These are phyloP conservation scores for Colletotrichum sojae DNA, from an alignment of 2,329 filamentous ascomycete species.

Conservation along the genomic window DNA sequence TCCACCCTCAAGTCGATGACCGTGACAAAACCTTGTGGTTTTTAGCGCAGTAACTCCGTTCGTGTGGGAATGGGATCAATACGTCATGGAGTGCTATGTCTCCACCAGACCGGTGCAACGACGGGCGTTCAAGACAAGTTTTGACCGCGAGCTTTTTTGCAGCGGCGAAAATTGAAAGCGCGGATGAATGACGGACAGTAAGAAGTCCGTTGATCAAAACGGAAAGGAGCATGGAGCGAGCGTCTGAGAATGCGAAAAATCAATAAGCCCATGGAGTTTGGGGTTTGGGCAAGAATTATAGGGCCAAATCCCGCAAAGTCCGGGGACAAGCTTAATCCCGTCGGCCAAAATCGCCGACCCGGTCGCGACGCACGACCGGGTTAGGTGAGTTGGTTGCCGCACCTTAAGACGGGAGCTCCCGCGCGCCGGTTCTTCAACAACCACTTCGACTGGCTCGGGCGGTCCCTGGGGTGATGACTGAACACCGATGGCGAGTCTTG, in stretches of 20 bases:
- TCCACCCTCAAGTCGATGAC: not conserved
- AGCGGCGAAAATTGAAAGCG: not conserved
- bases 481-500: too few species aligned
- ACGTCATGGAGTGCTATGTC: too few species aligned
- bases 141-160: not conserved
- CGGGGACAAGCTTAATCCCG: not conserved
- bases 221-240: too few species aligned
- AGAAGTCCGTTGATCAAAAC: not conserved
- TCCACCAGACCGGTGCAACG: not conserved
- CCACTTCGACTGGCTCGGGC: too few species aligned
- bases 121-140: not conserved
- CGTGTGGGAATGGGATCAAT: too few species aligned
- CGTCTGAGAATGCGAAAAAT: not conserved
- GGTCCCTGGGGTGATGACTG: too few species aligned
- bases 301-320: constrained; percentile 13
- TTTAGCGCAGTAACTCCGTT: not conserved
- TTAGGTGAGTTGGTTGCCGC: not conserved
- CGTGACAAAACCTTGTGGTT: not conserved
- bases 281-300: not conserved
- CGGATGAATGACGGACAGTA: constrained; percentile 17
- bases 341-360: too few species aligned
- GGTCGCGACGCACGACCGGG: not conserved
- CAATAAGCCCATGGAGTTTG: not conserved
- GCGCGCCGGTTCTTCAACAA: not conserved
- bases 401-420: constrained; percentile 8